Conservation (phyloP, 2,329 filamentous ascomycete genomes). For the Fusarium sororula region DNA sequence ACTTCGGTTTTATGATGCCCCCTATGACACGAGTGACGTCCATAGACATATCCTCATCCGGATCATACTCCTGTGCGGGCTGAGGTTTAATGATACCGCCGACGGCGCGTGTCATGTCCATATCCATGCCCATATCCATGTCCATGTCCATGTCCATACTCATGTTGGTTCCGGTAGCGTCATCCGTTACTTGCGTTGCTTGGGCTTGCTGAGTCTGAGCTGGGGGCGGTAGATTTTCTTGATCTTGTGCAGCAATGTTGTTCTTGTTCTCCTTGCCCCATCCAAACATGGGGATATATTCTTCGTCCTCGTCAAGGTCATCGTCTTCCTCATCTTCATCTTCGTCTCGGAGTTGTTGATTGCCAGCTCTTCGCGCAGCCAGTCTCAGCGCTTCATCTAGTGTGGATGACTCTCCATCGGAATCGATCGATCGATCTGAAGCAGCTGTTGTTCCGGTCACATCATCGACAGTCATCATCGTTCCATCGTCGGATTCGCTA, state of each 20-base stretch:
- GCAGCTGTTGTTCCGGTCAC: constrained; percentile 74
- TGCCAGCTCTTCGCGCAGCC: constrained; percentile 79
- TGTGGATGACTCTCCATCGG: constrained; percentile 73
- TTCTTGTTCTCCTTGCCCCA: constrained; percentile 69
- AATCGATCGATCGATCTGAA: constrained; percentile 67
- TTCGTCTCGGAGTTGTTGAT: constrained; percentile 68
- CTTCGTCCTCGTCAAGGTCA: constrained; percentile 72
- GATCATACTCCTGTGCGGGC: constrained; percentile 52
- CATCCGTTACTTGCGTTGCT: constrained; percentile 29
- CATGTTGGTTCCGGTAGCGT: constrained; percentile 47
- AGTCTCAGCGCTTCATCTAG: constrained; percentile 81
- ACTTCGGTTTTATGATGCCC: constrained; percentile 57
- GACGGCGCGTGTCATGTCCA: constrained; percentile 60
- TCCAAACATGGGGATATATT: constrained; percentile 79
- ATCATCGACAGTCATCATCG: constrained; percentile 85
- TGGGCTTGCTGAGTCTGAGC: constrained; percentile 16
- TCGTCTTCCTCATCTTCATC: constrained; percentile 45
- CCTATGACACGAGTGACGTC: constrained; percentile 82
- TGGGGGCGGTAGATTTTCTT: constrained; percentile 50
- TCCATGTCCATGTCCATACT: constrained; percentile 58
- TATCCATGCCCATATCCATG: constrained; percentile 27
- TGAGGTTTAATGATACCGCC: constrained; percentile 62
- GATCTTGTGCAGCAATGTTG: constrained; percentile 47
- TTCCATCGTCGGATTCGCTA: constrained; percentile 76
- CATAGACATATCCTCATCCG: constrained; percentile 85